Evolutionary conservation across 2,329 filamentous ascomycete species (phyloP), one percentile per base, ranked within the genome.

Genomic region (Phaeosphaeria sp.): DNA sequence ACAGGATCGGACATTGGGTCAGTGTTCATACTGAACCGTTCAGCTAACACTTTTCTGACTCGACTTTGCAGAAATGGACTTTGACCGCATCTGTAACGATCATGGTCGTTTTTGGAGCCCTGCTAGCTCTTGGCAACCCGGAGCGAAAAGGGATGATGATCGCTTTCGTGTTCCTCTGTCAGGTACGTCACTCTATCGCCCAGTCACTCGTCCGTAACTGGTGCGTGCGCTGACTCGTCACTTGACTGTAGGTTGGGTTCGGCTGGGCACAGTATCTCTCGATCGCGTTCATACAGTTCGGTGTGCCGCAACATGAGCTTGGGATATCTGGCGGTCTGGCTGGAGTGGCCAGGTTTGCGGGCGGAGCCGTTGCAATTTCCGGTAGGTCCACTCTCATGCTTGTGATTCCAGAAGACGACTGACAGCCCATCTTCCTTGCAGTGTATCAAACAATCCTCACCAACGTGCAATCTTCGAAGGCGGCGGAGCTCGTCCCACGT

Each of bases 201-300:
- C 7, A 13, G 15, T 25, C 22, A 22, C 13, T 46, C 21, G 22
- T 46, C 44, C 44, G 44, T n/a, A 27, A 13, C 7, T 15, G 17
- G 21, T 46, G 10, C 44, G 44, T 27, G 7, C 6, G 22, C 44
- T n/a, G 22, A 46, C 21, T 22, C 22, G 21, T 25, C 6, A 9
- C 36, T 43, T n/a, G 30, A 36, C 30, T 36, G 30, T 42, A 80
- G 80, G 77, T 11, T 83, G 81, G 77, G 4, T 84, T 81, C 60
- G 81, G 81, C 6, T 83, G 79, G 78, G 80, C 77, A 2, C 74
- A 81, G 54, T 82, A 82, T 54, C 67, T 83, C 20, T 79, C 77
- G 18, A 83, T 84, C 60, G 79, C 81, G 1, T 79, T 81, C 58
- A 81, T 79, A 6, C 82, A 83, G 64, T 78, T 83, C 56, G 81